Conservation (phyloP, 1,139 yeast genomes). For the Zygosaccharomyces pseudobailii region DNA sequence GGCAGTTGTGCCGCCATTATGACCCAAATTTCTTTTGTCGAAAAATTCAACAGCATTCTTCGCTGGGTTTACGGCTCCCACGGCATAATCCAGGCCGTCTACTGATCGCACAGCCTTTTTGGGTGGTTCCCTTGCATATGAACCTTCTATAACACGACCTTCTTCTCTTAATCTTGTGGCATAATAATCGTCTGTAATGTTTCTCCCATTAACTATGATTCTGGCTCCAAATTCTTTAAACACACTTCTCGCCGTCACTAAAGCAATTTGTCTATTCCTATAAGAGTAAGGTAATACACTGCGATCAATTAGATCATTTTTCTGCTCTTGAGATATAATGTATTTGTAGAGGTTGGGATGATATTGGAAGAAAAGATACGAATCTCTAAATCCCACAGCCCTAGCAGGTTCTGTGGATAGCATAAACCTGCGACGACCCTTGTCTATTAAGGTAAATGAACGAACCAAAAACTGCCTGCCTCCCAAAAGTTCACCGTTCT, state of each 20-base stretch:
- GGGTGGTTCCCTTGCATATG: slow-evolving; percentile 57
- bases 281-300: slow-evolving; percentile 85
- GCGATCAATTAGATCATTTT: slow-evolving; percentile 74
- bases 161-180: slow-evolving; percentile 63
- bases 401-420: slow-evolving; percentile 95
- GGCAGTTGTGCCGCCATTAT: slow-evolving; percentile 37
- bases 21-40: slow-evolving; percentile 30
- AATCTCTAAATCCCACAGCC: slow-evolving; percentile 89
- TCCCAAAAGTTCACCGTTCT: slow-evolving; percentile 62
- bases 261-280: slow-evolving; percentile 82
- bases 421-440: slow-evolving; percentile 76
- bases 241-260: slow-evolving; percentile 86
- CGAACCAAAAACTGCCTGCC: slow-evolving; percentile 79
- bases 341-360: slow-evolving; percentile 68
- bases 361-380: slow-evolving; percentile 83
- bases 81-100: slow-evolving; percentile 19
- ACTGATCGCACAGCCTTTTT: slow-evolving; percentile 15
- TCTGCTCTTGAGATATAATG: slow-evolving; percentile 71
- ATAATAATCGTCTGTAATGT: slow-evolving; percentile 85
- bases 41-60: slow-evolving; percentile 33
- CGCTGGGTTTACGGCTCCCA: slow-evolving; percentile 25
- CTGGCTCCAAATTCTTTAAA: slow-evolving; percentile 91
- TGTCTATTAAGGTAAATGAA: slow-evolving; percentile 70
- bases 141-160: slow-evolving; percentile 70
- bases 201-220: slow-evolving; percentile 72